Conservation (phyloP, 2,329 filamentous ascomycete species). For the Verticillium klebahnii region DNA sequence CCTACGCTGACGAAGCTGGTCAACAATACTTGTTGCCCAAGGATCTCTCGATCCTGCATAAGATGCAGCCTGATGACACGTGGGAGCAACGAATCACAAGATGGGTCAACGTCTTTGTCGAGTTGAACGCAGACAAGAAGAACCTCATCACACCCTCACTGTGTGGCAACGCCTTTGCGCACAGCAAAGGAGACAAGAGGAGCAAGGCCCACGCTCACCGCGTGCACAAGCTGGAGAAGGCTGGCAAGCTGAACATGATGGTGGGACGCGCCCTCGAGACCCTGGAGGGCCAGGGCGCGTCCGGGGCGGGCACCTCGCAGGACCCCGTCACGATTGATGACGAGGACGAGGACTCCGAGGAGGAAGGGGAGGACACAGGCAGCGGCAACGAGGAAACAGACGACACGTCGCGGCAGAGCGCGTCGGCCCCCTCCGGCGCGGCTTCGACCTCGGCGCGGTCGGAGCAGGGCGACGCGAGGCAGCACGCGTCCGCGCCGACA, state of each 20-base stretch:
- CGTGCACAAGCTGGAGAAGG: constrained; percentile 6
- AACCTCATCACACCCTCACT: constrained; percentile 7
- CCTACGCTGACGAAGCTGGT: not conserved
- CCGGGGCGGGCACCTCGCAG: constrained; percentile 5
- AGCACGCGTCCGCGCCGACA: not conserved
- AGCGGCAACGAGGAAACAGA: not conserved
- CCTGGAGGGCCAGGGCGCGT: not conserved
- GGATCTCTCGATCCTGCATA: not conserved
- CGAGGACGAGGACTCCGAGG: constrained; percentile 1
- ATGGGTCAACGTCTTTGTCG: constrained; percentile 25
- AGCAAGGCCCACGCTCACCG: constrained; percentile 6
- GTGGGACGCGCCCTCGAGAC: not conserved
- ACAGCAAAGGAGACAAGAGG: constrained; percentile 4
- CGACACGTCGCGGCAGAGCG: not conserved
- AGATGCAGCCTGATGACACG: not conserved
- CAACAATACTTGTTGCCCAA: not conserved
- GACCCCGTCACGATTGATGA: constrained; percentile 5
- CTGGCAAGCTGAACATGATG: constrained; percentile 1
- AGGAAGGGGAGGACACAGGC: constrained; percentile 2
- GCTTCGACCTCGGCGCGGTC: not conserved
- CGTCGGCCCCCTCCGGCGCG: not conserved
- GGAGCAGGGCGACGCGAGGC: not conserved
- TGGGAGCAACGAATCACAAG: constrained; percentile 29
- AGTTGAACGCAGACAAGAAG: constrained; percentile 6
- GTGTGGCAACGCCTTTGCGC: constrained; percentile 3